These are phyloP conservation scores for Stromatinia cepivora DNA, from an alignment of 2,329 filamentous ascomycete species.

Conservation along the genomic window DNA sequence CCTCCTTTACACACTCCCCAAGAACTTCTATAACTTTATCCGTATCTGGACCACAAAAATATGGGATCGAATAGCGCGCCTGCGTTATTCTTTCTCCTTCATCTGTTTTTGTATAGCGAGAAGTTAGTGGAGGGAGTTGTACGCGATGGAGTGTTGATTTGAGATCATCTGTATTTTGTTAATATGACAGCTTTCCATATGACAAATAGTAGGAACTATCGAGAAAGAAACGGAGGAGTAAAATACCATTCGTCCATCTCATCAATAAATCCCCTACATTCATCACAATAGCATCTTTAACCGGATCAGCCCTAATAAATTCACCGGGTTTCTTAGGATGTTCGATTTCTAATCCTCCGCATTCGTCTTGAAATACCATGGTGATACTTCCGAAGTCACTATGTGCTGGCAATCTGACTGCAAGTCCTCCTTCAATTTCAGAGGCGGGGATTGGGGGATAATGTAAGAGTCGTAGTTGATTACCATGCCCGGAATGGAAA, in stretches of 20 bases:
- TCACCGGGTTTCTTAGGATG: constrained; percentile 43
- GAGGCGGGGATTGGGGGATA: constrained; percentile 53
- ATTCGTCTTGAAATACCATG: constrained; percentile 54
- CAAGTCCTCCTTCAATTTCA: constrained; percentile 45
- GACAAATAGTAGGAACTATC: background rate
- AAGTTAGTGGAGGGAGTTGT: constrained; percentile 45
- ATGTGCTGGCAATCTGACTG: constrained; percentile 52
- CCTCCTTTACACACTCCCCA: constrained; percentile 47
- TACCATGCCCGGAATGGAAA: constrained; percentile 56
- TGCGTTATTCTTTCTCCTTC: constrained; percentile 47
- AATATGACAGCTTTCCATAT: background rate
- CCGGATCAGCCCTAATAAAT: constrained; percentile 46
- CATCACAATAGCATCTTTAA: constrained; percentile 48
- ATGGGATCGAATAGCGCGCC: constrained; percentile 59
- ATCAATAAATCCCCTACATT: constrained; percentile 53
- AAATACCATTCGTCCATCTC: constrained; percentile 51
- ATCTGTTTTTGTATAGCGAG: constrained; percentile 42
- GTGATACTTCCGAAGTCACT: constrained; percentile 54
- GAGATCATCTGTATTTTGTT: constrained; percentile 45
- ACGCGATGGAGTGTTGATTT: constrained; percentile 57
- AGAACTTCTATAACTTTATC: constrained; percentile 54
- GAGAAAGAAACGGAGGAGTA: background rate
- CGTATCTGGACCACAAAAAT: constrained; percentile 55
- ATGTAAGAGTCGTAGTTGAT: constrained; percentile 61
- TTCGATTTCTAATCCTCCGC: constrained; percentile 52